Evolutionary conservation across 805 yeast species (phyloP), one percentile per base, ranked within the genome.

Genomic region (Pichia nanzhaoensis): DNA sequence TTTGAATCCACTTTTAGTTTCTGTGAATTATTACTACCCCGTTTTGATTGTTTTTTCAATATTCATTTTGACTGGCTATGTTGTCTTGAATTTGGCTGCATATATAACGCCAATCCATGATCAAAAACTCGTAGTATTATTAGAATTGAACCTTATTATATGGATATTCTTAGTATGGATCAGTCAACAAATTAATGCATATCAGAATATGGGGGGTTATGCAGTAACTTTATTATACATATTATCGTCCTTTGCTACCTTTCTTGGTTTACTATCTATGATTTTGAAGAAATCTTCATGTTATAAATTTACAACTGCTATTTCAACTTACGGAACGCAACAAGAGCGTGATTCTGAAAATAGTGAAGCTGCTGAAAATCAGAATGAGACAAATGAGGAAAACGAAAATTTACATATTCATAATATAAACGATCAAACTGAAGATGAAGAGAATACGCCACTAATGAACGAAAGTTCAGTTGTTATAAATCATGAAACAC

Each of bases 101-200:
- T 63, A 63, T 67, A 54, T 47, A 74, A 63, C 67, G 45, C 79
- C 81, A 1, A 70, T 73, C 17, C 75, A 71, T 47, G 82, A 79
- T 53, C 79, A 78, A 53, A 83, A 84, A 57, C 70, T 82, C 45
- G 66, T 78, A 17, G 66, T 75, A 3, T 58, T 81, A 3, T 54
- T 80, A 19, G 83, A 84, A 59, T 61, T 76, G 12, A 72, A 80
- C 30, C 59, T 74, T 31, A 47, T 75, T 3, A 64, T 73, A 46
- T 88, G 95, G 95, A 43, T 71, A 1, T 52, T 64, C 0, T 67
- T 83, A 43, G 55, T 81, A 2, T 67, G 73, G 42, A 61, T 71
- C 13, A 81, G 84, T 8, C 67, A 75, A 20, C 57, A 71, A 22
- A 70, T 72, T 37, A 71, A 73, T 51, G 63, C 68, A 1, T 65